These are phyloP conservation scores for Macroventuria anomochaeta DNA, from an alignment of 2,329 filamentous ascomycete genomes.

Conservation along the genomic window DNA sequence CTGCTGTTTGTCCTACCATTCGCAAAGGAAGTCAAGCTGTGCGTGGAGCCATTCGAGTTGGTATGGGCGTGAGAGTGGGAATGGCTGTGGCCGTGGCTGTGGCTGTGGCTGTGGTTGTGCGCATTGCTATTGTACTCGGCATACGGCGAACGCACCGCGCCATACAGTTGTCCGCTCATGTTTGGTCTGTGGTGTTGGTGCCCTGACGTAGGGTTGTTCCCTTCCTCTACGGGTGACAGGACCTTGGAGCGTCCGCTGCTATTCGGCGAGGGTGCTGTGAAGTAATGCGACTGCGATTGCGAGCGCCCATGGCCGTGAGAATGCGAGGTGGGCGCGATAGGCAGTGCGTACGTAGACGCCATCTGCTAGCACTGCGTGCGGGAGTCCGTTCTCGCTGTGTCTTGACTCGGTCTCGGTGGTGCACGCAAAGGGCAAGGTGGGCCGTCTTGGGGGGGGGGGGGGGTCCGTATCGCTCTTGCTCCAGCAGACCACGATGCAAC, in stretches of 20 bases:
- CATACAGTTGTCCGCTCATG: conserved; percentile 44
- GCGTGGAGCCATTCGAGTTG: conserved; percentile 38
- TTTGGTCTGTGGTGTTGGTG: conserved; percentile 45
- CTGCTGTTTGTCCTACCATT: conserved; percentile 43
- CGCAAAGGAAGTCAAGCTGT: conserved; percentile 40
- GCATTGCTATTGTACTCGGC: conserved; percentile 34
- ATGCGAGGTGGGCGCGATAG: conserved; percentile 42
- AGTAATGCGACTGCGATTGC: conserved; percentile 42
- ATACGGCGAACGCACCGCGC: conserved; percentile 39
- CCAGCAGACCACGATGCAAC: background rate
- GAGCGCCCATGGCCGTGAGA: conserved; percentile 48
- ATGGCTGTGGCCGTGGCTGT: conserved; percentile 32
- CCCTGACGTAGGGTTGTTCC: conserved; percentile 19
- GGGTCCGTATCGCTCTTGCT: conserved; percentile 6
- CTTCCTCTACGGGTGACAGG: conserved; percentile 33
- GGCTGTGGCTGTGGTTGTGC: conserved; percentile 33
- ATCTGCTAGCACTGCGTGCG: conserved; percentile 39
- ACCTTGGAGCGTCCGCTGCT: conserved; percentile 27
- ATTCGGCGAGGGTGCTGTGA: conserved; percentile 33
- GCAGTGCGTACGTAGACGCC: conserved; percentile 56
- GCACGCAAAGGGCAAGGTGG: conserved; percentile 21
- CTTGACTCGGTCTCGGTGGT: conserved; percentile 25
- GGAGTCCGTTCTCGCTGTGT: conserved; percentile 24
- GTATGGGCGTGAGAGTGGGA: conserved; percentile 38
- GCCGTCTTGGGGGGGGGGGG: conserved; percentile 15